Evolutionary conservation across 2,329 filamentous ascomycete species (phyloP).

Genomic region (Colletotrichum sp.): DNA sequence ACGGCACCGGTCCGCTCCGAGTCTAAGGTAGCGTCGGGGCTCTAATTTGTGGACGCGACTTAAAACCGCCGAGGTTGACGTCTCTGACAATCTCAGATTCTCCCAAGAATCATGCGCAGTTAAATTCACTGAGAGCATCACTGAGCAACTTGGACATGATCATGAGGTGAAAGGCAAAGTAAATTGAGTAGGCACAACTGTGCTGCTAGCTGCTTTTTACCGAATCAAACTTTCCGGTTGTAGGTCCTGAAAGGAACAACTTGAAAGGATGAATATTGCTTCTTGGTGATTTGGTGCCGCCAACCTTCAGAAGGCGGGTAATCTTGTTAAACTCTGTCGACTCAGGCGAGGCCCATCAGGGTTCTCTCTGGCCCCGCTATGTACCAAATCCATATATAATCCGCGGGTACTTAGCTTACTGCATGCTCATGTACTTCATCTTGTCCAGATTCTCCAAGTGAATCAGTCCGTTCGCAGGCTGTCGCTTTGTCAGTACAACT

Average conservation of each 20-base stretch:
- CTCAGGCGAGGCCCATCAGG: not conserved
- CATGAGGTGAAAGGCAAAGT: not conserved
- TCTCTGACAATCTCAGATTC: not conserved
- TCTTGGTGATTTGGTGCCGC: not conserved
- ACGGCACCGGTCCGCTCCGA: not conserved
- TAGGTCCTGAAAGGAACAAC: not conserved
- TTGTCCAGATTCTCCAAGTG: constrained; percentile 68
- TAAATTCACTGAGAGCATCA: rapidly evolving
- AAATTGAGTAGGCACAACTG: not conserved
- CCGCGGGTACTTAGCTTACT: not conserved
- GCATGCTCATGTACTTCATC: constrained; percentile 34
- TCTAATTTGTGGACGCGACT: not conserved
- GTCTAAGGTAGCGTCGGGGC: not conserved
- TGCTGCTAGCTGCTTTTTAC: not conserved
- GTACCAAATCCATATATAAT: not conserved
- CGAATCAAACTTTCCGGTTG: not conserved
- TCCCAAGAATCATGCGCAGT: rapidly evolving
- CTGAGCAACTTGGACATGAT: rapidly evolving
- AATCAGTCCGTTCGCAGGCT: constrained; percentile 70
- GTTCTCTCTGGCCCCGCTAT: not conserved
- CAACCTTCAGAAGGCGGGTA: not conserved
- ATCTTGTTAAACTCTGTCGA: not conserved
- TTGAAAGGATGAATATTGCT: not conserved
- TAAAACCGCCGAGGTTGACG: not conserved
- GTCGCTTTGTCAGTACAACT: constrained; percentile 23